A percentile compares a stretch with the other conserved stretches of the same genome.
Evolutionary conservation across 305 asterid genomes (phyloP).

Genomic region (Solanum aculeatissimum): DNA sequence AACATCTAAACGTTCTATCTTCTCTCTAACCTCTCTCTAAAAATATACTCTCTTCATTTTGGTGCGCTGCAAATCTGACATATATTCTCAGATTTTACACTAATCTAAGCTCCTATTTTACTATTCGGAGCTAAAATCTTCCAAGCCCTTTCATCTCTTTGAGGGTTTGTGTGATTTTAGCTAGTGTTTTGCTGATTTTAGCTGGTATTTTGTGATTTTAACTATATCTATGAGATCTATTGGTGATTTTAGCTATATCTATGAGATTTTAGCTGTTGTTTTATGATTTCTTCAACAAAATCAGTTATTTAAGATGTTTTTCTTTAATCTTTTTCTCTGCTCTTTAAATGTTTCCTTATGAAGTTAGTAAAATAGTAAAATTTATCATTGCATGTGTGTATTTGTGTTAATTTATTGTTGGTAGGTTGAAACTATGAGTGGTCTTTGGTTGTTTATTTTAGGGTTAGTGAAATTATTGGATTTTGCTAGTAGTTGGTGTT

Average conservation of each 20-base stretch:
- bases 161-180: background rate
- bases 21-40: no score
- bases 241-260: background rate
- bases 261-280: no score
- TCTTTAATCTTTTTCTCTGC: background rate
- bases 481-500: background rate
- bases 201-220: background rate
- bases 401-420: no score
- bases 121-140: background rate
- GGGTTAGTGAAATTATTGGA: background rate
- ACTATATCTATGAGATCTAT: no score
- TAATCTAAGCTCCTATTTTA: background rate
- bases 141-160: background rate
- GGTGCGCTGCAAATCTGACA: background rate
- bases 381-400: background rate
- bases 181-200: background rate
- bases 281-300: background rate
- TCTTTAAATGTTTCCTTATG: background rate
- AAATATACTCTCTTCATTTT: background rate
- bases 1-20: background rate
- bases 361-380: background rate
- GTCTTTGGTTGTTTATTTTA: background rate
- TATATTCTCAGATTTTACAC: background rate
- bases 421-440: background rate
- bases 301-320: background rate